Conservation (phyloP, 345 rosid genomes). For the Pistacia vera region DNA sequence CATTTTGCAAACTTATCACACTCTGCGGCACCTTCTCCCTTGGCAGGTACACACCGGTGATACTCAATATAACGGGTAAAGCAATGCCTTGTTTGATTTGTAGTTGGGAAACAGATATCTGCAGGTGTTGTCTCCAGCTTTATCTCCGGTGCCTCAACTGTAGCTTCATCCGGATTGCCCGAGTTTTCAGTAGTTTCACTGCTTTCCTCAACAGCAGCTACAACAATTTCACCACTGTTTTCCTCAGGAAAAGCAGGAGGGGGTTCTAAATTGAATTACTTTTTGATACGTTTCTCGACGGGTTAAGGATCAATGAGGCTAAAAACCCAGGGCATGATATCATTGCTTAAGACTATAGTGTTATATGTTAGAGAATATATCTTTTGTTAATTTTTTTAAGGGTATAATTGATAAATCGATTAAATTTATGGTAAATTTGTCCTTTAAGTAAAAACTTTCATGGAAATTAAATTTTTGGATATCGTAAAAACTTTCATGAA, state of each 20-base stretch:
- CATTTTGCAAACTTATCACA: conserved; percentile 91
- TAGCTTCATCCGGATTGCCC: conserved; percentile 40
- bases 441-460: no score
- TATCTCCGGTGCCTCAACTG: conserved; percentile 72
- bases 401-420: no score
- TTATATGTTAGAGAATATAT: no score
- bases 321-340: no score
- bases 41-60: conserved; percentile 90
- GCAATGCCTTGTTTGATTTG: conserved; percentile 98
- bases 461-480: no score
- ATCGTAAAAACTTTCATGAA: no score
- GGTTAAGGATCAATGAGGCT: no score
- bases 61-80: conserved; percentile 93
- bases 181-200: conserved; percentile 38
- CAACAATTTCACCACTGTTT: conserved; percentile 29
- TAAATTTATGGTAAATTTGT: no score
- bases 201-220: conserved; percentile 44
- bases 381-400: no score
- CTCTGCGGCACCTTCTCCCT: conserved; percentile 91
- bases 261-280: conserved; percentile 12
- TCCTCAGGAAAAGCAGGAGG: conserved; percentile 32
- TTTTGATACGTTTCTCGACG: no score
- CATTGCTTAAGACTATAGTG: no score
- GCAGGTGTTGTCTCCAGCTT: conserved; percentile 99
- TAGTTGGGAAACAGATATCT: conserved; percentile 97